Conservation (phyloP, 2,329 filamentous ascomycete species). For the Fusarium sp. region DNA sequence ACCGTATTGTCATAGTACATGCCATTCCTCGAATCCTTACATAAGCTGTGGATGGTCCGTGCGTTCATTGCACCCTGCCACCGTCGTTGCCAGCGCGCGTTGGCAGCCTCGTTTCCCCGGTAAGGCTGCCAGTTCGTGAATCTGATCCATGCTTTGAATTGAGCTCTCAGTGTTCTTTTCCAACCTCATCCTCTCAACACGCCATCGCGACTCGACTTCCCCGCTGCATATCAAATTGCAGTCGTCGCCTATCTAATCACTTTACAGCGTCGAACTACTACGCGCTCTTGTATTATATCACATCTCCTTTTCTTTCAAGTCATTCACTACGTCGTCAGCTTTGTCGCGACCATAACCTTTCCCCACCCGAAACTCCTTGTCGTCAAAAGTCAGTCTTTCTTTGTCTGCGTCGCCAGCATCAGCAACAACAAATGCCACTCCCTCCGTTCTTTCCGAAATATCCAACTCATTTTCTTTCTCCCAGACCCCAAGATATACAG, state of each 20-base stretch:
- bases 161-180: constrained; percentile 32
- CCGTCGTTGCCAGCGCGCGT: constrained; percentile 14
- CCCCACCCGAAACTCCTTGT: constrained; percentile 40
- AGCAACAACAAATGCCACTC: constrained; percentile 25
- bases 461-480: constrained; percentile 31
- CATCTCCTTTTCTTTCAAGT: constrained; percentile 32
- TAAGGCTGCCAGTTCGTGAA: constrained; percentile 44
- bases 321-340: constrained; percentile 34
- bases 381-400: constrained; percentile 41
- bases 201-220: constrained; percentile 38
- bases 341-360: constrained; percentile 28
- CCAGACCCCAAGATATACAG: constrained; percentile 18
- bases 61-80: constrained; percentile 24
- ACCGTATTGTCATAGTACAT: too few relatives aligned
- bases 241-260: constrained; percentile 6
- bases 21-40: too few relatives aligned
- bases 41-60: constrained; percentile 26
- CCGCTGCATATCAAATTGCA: constrained; percentile 19
- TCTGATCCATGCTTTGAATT: constrained; percentile 19
- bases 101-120: constrained; percentile 42
- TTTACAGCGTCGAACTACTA: constrained; percentile 4
- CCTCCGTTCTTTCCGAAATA: constrained; percentile 10
- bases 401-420: constrained; percentile 33
- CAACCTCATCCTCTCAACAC: constrained; percentile 12
- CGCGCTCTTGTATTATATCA: constrained; percentile 6